A percentile compares a stretch with the other conserved stretches of the same genome.
phyloP scores from a whole-genome alignment of 345 rosid genomes.

The Draba incana region DNA sequence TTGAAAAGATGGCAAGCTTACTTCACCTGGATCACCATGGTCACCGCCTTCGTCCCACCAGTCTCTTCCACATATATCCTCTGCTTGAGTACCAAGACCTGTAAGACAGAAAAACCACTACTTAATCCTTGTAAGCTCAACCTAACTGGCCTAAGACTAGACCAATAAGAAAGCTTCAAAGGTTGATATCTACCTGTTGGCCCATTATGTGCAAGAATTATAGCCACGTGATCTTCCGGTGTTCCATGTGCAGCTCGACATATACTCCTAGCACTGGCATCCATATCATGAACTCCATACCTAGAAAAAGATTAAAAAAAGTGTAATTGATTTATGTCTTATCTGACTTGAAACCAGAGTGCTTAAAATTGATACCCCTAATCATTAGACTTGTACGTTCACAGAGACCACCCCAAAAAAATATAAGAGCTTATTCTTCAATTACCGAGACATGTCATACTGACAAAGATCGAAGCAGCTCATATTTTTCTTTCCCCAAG shows the following conservation, averaged over 20 bases:
- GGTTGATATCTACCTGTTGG: conserved; percentile 58
- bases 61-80: conserved; percentile 86
- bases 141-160: conserved; percentile 8
- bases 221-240: conserved; percentile 73
- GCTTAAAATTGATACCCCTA: not conserved
- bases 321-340: conserved; percentile 4
- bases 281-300: conserved; percentile 75
- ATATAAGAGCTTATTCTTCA: conserved; percentile 1
- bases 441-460: not conserved
- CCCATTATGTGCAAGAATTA: conserved; percentile 89
- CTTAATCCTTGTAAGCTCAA: conserved; percentile 2
- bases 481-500: not conserved
- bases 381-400: conserved; percentile 9
- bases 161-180: conserved; percentile 25
- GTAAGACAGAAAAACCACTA: conserved; percentile 32
- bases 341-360: not conserved
- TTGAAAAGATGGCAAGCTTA: conserved; percentile 18
- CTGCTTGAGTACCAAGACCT: conserved; percentile 80
- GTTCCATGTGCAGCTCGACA: conserved; percentile 57
- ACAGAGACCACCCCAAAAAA: conserved; percentile 12
- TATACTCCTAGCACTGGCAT: conserved; percentile 65
- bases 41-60: conserved; percentile 76
- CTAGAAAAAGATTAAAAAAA: conserved; percentile 42
- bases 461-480: conserved; percentile 2
- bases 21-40: conserved; percentile 89